phyloP scores from a whole-genome alignment of 257 asterid genomes.

The Nyctanthes arbortristis region DNA sequence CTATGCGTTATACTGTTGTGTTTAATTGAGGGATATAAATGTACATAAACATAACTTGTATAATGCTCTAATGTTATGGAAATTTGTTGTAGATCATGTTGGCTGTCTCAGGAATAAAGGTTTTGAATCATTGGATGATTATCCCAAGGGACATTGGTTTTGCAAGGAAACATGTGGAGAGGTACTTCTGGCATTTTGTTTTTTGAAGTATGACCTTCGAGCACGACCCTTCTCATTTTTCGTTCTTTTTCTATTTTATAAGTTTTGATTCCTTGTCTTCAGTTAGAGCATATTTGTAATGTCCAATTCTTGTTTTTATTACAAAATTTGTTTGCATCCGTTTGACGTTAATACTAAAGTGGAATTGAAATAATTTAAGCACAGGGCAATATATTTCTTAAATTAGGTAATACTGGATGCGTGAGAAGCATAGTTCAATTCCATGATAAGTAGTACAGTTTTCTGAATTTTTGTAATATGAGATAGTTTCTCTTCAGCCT shows the following conservation, averaged over 20 bases:
- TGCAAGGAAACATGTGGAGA: slow-evolving; percentile 64
- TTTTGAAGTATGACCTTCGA: no score
- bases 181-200: slow-evolving; percentile 47
- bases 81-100: slow-evolving; percentile 58
- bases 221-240: no score
- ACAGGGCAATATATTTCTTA: slow-evolving; percentile 2
- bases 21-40: slow-evolving; percentile 1
- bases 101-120: slow-evolving; percentile 57
- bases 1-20: slow-evolving; percentile 17
- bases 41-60: background rate
- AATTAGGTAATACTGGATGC: background rate
- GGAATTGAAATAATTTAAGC: no score
- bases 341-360: no score
- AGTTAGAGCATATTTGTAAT: slow-evolving; percentile 6
- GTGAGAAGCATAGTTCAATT: slow-evolving; percentile 10
- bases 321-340: no score
- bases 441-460: background rate
- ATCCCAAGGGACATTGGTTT: slow-evolving; percentile 60
- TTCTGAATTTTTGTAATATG: slow-evolving; percentile 4
- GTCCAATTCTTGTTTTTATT: slow-evolving; percentile 15
- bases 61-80: slow-evolving; percentile 24
- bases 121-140: slow-evolving; percentile 23
- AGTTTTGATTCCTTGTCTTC: no score
- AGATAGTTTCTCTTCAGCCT: background rate
- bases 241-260: no score